A percentile compares a stretch with the other conserved stretches of the same genome.
Evolutionary conservation across 139 green algal species (phyloP).

Genomic region (Pleodorina starrii): DNA sequence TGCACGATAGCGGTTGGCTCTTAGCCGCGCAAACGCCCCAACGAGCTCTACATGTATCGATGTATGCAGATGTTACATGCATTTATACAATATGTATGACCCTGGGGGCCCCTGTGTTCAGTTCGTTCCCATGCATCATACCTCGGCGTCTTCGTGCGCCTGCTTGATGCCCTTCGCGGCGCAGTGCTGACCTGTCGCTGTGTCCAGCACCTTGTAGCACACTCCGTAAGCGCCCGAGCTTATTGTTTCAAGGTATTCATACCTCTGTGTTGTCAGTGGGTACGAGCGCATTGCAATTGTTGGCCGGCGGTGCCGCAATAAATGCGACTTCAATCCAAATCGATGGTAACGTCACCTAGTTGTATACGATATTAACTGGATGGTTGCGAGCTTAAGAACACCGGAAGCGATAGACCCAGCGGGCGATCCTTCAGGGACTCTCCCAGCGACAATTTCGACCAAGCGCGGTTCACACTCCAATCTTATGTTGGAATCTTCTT

Average conservation of each 20-base stretch:
- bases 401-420: background rate
- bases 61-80: too few relatives aligned
- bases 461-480: background rate
- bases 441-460: background rate
- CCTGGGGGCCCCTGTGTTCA: too few relatives aligned
- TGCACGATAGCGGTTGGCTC: too few relatives aligned
- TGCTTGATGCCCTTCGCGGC: slow-evolving; percentile 23
- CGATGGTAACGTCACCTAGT: background rate
- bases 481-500: background rate
- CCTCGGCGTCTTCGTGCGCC: slow-evolving; percentile 10
- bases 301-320: too few relatives aligned
- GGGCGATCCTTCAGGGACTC: background rate
- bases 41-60: too few relatives aligned
- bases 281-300: background rate
- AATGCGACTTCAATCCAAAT: too few relatives aligned
- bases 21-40: too few relatives aligned
- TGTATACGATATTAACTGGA: background rate
- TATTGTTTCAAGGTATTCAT: slow-evolving; percentile 37
- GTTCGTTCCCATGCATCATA: too few relatives aligned
- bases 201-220: slow-evolving; percentile 31
- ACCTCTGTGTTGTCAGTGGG: background rate
- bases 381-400: background rate
- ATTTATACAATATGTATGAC: too few relatives aligned
- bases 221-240: slow-evolving; percentile 26
- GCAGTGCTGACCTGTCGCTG: background rate